Percentiles rank a stretch among this genome's conserved stretches.
Conservation (phyloP, 257 asterid species). For the Ballota nigra region DNA sequence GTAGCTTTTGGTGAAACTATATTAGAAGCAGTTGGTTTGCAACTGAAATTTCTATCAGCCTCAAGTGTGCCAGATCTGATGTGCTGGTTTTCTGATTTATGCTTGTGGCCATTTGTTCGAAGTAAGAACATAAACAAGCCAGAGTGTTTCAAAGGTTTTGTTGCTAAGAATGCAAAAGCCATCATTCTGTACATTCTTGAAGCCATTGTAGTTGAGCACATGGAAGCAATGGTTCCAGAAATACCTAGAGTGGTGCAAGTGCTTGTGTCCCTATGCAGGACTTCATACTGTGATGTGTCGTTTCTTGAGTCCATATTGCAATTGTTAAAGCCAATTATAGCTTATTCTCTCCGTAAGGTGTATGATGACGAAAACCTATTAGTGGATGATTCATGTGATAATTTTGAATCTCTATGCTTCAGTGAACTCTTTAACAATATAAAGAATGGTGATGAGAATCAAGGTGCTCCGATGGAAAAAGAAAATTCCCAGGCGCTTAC, state of each 20-base stretch:
- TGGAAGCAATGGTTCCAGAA: slow-evolving; percentile 92
- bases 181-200: slow-evolving; percentile 80
- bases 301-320: slow-evolving; percentile 74
- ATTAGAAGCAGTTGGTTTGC: slow-evolving; percentile 92
- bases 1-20: slow-evolving; percentile 81
- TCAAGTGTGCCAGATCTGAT: slow-evolving; percentile 74
- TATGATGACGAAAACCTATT: slow-evolving; percentile 54
- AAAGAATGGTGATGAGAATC: slow-evolving; percentile 29
- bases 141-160: slow-evolving; percentile 68
- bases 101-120: slow-evolving; percentile 77
- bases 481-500: slow-evolving; percentile 59
- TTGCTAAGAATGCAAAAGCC: slow-evolving; percentile 91
- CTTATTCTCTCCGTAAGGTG: slow-evolving; percentile 65
- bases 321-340: slow-evolving; percentile 76
- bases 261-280: slow-evolving; percentile 67
- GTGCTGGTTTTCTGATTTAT: slow-evolving; percentile 89
- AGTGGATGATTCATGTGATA: slow-evolving; percentile 51
- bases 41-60: slow-evolving; percentile 75
- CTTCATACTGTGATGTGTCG: slow-evolving; percentile 72
- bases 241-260: slow-evolving; percentile 78
- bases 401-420: slow-evolving; percentile 86
- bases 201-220: slow-evolving; percentile 79
- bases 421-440: slow-evolving; percentile 64
- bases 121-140: slow-evolving; percentile 41
- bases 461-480: slow-evolving; percentile 35